Conservation (phyloP, 2,329 filamentous ascomycete genomes). For the Cladobotryum protrusum region DNA sequence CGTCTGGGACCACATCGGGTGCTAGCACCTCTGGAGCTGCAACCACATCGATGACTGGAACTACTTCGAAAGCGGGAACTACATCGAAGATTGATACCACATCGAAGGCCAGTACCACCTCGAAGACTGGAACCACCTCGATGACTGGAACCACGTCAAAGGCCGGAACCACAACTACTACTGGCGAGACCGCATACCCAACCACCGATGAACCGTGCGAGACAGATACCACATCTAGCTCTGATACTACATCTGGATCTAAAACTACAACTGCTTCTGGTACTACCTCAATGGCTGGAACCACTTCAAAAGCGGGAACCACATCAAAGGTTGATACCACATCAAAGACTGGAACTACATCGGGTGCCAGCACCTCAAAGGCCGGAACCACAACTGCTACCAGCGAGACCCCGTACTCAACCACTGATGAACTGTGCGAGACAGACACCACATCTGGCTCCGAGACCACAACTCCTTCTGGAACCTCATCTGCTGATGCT, state of each 20-base stretch:
- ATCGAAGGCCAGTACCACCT: no score
- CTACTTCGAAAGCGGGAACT: no score
- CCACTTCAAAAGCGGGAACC: no score
- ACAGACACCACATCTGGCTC: not conserved
- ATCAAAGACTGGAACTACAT: no score
- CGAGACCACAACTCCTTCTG: constrained; percentile 19
- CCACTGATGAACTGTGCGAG: not conserved
- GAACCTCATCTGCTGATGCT: not conserved
- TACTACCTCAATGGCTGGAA: no score
- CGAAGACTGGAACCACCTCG: no score
- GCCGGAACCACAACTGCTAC: no score
- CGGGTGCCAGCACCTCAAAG: constrained; percentile 16
- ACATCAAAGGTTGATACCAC: no score
- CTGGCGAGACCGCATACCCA: constrained; percentile 15
- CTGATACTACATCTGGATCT: no score
- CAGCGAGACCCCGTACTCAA: not conserved
- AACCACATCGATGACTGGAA: no score
- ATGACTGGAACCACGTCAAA: not conserved
- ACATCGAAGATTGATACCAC: no score
- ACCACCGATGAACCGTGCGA: not conserved
- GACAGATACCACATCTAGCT: not conserved
- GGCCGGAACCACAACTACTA: constrained; percentile 24
- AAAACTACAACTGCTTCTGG: constrained; percentile 20
- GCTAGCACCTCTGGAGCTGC: no score
- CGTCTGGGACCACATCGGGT: constrained; percentile 22